phyloP scores from a whole-genome alignment of 139 green algal species.

The Asterochloris sp. region DNA sequence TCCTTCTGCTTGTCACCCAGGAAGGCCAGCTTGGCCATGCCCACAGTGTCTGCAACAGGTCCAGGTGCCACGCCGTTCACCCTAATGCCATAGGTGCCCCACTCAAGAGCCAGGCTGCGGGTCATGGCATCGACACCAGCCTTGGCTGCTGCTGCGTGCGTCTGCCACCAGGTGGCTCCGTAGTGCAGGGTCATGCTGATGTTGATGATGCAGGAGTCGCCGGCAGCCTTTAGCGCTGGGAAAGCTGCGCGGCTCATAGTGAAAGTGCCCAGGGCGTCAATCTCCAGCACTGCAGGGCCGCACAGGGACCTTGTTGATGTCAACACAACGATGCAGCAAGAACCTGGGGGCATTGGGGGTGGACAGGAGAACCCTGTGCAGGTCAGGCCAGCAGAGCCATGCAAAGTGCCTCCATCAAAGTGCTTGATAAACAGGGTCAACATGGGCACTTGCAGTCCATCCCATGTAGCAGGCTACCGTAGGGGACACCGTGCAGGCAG shows the following conservation, averaged over 20 bases:
- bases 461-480: too few species aligned
- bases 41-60: constrained; percentile 77
- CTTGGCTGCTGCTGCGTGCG: constrained; percentile 83
- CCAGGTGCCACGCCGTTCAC: constrained; percentile 88
- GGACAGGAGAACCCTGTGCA: too few species aligned
- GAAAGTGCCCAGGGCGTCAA: constrained; percentile 93
- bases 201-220: constrained; percentile 75
- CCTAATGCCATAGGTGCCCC: constrained; percentile 81
- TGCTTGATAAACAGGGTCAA: too few species aligned
- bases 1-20: constrained; percentile 35
- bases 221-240: constrained; percentile 34
- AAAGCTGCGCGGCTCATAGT: constrained; percentile 65
- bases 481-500: too few species aligned
- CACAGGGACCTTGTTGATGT: too few species aligned
- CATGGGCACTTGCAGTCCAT: too few species aligned
- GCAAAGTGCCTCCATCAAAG: too few species aligned
- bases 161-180: constrained; percentile 88
- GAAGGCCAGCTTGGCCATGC: constrained; percentile 66
- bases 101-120: constrained; percentile 87
- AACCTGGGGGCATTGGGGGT: too few species aligned
- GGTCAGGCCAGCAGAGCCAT: too few species aligned
- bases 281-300: constrained; percentile 85
- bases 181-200: constrained; percentile 97
- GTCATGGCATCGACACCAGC: constrained; percentile 91
- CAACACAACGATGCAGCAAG: too few species aligned